Evolutionary conservation across 768 basidiomycete species (phyloP), one percentile per base, ranked within the genome.

Genomic region (Leucogyrophana mollusca): DNA sequence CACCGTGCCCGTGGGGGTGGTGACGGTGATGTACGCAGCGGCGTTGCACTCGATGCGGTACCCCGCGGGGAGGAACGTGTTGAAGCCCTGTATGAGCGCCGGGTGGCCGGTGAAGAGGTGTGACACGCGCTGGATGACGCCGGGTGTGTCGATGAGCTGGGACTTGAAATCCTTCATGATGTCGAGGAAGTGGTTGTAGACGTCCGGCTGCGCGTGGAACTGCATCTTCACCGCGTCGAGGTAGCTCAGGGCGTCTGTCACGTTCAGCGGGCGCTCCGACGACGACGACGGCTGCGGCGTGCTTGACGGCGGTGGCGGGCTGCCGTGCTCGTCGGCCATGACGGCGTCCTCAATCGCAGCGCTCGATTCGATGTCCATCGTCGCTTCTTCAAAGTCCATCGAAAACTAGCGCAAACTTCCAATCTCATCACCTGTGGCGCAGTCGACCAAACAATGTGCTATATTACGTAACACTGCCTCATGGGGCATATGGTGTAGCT

Each of bases 111-210:
- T 81, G 71, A 99, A 98, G 20, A 99, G 82, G 40, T 85, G 80
- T 1, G 94, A 95, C 22, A 97, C 95, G 43, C 94, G 90, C 59
- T 85, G 85, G 59, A 99, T 99, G 38, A 99, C 95, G 30, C 93
- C 94, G 0, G 95, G 95, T 0, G 95, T 99, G 67, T 97, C 94
- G 64, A 99, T 97, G 30, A 69, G 46, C 48, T 85, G 82, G 34
- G 82, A 79, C 67, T 83, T 83, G 67, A 82, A 87, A 53, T 87
- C 85, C 59, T 86, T 85, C 85, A 85, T 84, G 54, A 85, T 83
- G 49, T 84, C 80, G 57, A 82, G 60, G 54, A 81, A 80, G 16
- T 71, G 68, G 50, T 84, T 84, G 63, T 84, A 84, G 4, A 83
- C 80, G 20, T 81, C 79, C 0, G 82, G 80, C 32, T 74, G 70